Evolutionary conservation across 164 flowering plant genomes (phyloP).

Genomic region (Echeveria elegans): DNA sequence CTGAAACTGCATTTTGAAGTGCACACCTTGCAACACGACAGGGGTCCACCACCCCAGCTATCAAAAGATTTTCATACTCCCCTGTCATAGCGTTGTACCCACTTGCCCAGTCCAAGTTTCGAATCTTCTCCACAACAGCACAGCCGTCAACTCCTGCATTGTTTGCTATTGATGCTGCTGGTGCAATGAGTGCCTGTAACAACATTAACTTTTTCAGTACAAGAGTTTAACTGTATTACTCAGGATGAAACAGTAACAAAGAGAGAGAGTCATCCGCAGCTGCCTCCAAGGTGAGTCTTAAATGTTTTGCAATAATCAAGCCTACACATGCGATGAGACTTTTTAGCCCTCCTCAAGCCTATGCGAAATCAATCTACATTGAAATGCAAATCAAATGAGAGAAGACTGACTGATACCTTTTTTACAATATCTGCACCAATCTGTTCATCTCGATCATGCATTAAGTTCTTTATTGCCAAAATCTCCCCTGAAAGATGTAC

Average conservation of each 20-base stretch:
- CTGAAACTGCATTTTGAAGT: slow-evolving; percentile 77
- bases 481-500: slow-evolving; percentile 60
- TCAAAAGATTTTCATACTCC: slow-evolving; percentile 60
- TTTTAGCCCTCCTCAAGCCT: too few species aligned
- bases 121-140: slow-evolving; percentile 53
- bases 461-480: slow-evolving; percentile 35
- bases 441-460: slow-evolving; percentile 62
- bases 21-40: slow-evolving; percentile 75
- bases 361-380: not conserved
- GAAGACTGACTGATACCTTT: slow-evolving; percentile 54
- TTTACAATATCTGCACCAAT: slow-evolving; percentile 75
- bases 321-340: too few species aligned
- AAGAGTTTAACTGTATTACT: not conserved
- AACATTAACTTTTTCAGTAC: not conserved
- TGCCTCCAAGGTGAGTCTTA: too few species aligned
- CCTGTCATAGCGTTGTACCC: slow-evolving; percentile 87
- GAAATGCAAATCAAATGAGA: not conserved
- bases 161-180: slow-evolving; percentile 62
- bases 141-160: slow-evolving; percentile 93
- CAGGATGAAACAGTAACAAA: not conserved
- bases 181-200: slow-evolving; percentile 77
- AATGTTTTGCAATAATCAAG: too few species aligned
- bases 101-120: slow-evolving; percentile 36
- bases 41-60: slow-evolving; percentile 79
- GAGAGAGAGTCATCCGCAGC: not conserved